Evolutionary conservation across 139 green algal species (phyloP).

Genomic region (Chloropicon primus): DNA sequence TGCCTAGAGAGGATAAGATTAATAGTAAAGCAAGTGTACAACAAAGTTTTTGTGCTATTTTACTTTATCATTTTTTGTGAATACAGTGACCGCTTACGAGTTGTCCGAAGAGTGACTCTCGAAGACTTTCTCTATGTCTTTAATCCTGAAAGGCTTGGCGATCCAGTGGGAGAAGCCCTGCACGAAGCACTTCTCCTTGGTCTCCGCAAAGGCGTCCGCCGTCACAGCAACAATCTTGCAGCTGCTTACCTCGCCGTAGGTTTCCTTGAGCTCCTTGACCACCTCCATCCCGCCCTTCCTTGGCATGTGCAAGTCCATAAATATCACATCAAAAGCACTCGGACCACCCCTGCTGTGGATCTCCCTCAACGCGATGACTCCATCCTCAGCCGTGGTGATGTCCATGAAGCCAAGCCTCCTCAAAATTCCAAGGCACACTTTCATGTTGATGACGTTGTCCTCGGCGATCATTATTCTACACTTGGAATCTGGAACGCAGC

Average conservation of each 20-base stretch:
- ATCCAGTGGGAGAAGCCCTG: slow-evolving; percentile 63
- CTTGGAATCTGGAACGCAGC: not conserved
- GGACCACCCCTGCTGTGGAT: slow-evolving; percentile 19
- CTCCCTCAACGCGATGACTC: slow-evolving; percentile 13
- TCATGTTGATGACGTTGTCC: slow-evolving; percentile 82
- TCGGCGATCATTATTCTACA: slow-evolving; percentile 57
- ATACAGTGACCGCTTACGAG: not conserved
- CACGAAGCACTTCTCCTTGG: slow-evolving; percentile 42
- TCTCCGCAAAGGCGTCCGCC: slow-evolving; percentile 24
- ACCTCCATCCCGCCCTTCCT: slow-evolving; percentile 74
- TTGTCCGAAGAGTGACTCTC: not conserved
- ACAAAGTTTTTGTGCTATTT: no score
- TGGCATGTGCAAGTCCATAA: slow-evolving; percentile 83
- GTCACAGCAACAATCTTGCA: not conserved
- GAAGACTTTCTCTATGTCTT: slow-evolving; percentile 44
- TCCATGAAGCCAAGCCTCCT: slow-evolving; percentile 38
- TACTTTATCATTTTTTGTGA: no score
- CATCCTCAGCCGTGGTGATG: slow-evolving; percentile 21
- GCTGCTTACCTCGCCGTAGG: not conserved
- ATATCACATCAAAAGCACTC: slow-evolving; percentile 61
- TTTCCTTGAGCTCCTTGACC: slow-evolving; percentile 36
- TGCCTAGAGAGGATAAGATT: no score
- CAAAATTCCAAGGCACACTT: slow-evolving; percentile 61
- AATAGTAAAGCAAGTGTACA: no score
- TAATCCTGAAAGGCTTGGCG: slow-evolving; percentile 61